A percentile compares a stretch with the other conserved stretches of the same genome.
phyloP scores from a whole-genome alignment of 345 rosid genomes.

The Brassica napus region Da-Ae NC_063440.1:10022001-10022500 shows the following conservation, averaged over 20 bases:
- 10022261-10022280: background rate
- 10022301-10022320: background rate
- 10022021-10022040: background rate
- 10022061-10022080: background rate
- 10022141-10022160: background rate
- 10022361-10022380: constrained; percentile 8
- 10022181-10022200: background rate
- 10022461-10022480: background rate
- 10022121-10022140: background rate
- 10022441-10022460: background rate
- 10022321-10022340: background rate
- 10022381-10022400: background rate
- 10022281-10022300: constrained; percentile 8
- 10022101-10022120: background rate
- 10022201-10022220: background rate
- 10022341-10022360: background rate
- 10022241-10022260: background rate
- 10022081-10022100: background rate
- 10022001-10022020: background rate
- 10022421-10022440: background rate
- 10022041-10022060: background rate
- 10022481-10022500: background rate
- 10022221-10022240: background rate
- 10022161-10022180: background rate
- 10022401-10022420: background rate